Conservation (phyloP, 192 early-diverging fungal species). For the Kickxella alabastrina region DNA sequence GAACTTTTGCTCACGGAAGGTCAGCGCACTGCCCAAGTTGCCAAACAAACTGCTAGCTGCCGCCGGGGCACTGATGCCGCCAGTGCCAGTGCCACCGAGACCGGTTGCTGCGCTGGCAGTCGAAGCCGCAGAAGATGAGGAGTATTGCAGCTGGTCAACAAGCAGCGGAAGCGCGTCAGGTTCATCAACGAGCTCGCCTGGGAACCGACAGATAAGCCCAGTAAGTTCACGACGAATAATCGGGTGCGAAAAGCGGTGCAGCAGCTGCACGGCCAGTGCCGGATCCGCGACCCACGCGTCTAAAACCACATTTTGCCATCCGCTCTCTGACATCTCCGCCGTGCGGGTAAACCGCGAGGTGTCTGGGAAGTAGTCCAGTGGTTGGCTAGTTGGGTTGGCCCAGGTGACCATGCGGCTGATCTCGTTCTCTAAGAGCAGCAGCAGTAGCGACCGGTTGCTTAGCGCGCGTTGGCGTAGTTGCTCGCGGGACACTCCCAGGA, state of each 20-base stretch:
- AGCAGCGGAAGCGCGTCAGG: conserved; percentile 73
- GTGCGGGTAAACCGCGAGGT: conserved; percentile 21
- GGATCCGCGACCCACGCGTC: conserved; percentile 86
- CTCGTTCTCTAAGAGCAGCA: conserved; percentile 88
- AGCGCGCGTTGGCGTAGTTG: conserved; percentile 29
- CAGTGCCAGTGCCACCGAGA: neutral
- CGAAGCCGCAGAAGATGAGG: too few relatives aligned
- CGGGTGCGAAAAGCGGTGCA: conserved; percentile 67
- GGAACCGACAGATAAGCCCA: conserved; percentile 58
- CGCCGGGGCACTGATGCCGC: neutral
- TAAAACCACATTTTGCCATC: conserved; percentile 70
- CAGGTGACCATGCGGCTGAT: conserved; percentile 78
- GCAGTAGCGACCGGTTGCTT: conserved; percentile 54
- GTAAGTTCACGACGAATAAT: conserved; percentile 64
- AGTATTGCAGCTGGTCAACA: conserved; percentile 55
- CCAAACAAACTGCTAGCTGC: conserved; percentile 35
- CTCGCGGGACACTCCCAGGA: conserved; percentile 15
- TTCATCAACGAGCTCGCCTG: conserved; percentile 62
- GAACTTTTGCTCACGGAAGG: conserved; percentile 56
- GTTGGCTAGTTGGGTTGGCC: conserved; percentile 68
- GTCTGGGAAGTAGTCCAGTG: conserved; percentile 29
- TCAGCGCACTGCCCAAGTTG: conserved; percentile 13
- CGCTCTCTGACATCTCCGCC: conserved; percentile 54
- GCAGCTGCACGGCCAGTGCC: conserved; percentile 74
- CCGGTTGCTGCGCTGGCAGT: neutral